Evolutionary conservation across 352 stramenopile species (phyloP).

Genomic region (Globisporangium cederbergense): DNA sequence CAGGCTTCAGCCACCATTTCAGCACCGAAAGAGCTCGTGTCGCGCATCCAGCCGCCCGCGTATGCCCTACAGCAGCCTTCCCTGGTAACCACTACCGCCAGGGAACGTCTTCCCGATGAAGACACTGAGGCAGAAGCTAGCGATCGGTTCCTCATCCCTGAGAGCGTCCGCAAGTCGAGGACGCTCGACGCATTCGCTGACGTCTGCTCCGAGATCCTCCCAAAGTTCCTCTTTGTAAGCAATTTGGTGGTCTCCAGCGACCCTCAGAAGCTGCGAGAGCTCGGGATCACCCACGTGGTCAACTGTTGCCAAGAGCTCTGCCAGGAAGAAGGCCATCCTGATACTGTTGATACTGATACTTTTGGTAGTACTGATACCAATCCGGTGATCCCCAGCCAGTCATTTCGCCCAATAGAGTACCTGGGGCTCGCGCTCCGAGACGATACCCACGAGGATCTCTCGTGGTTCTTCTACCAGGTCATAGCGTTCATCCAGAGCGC

Average conservation of each 20-base stretch:
- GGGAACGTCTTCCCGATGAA: background rate
- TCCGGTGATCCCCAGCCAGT: background rate
- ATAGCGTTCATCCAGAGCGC: slow-evolving; percentile 38
- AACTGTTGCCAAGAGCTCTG: slow-evolving; percentile 54
- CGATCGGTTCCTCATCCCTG: slow-evolving; percentile 34
- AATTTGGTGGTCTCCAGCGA: slow-evolving; percentile 44
- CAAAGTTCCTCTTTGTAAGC: slow-evolving; percentile 54
- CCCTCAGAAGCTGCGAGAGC: slow-evolving; percentile 13
- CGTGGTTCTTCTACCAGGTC: slow-evolving; percentile 50
- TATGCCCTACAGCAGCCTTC: slow-evolving; percentile 1
- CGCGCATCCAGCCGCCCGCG: slow-evolving; percentile 11
- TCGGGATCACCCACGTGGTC: slow-evolving; percentile 55
- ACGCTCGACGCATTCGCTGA: slow-evolving; percentile 32
- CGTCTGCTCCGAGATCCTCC: slow-evolving; percentile 62
- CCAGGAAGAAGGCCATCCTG: background rate
- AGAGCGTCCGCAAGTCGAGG: slow-evolving; percentile 60
- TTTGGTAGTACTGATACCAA: background rate
- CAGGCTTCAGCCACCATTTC: no score
- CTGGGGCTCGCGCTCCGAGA: slow-evolving; percentile 50
- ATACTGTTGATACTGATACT: background rate
- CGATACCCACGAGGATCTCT: slow-evolving; percentile 58
- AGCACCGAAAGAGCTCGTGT: background rate
- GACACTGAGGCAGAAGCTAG: background rate
- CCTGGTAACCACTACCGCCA: background rate
- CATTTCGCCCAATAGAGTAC: background rate